Conservation (phyloP, 202 grass and related monocot genomes). For the Sporobolus alterniflorus region DNA sequence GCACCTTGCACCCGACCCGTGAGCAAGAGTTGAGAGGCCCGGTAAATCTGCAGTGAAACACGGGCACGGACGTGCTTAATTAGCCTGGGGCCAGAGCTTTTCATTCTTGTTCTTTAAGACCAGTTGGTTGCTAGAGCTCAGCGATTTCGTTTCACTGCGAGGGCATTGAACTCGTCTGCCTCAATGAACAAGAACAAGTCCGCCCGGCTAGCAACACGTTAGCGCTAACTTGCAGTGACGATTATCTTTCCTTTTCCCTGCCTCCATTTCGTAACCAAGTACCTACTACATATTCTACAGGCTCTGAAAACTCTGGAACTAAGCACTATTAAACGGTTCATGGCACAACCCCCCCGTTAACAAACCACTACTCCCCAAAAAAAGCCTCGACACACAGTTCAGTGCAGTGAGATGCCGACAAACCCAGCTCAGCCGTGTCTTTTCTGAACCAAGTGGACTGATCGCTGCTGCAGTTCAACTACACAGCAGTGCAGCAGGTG, state of each 20-base stretch:
- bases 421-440: neutral
- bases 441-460: constrained; percentile 18
- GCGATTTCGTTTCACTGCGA: neutral
- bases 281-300: neutral
- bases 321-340: constrained; percentile 10
- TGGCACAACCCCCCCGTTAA: neutral
- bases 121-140: neutral
- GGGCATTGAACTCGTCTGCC: neutral
- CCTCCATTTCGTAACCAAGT: no score
- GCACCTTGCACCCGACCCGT: no score
- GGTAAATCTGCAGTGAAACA: constrained; percentile 7
- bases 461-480: neutral
- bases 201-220: neutral
- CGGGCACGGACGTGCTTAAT: neutral
- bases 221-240: neutral
- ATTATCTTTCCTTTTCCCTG: no score
- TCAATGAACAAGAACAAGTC: no score
- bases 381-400: neutral
- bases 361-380: neutral
- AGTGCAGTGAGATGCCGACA: neutral
- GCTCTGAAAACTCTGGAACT: neutral
- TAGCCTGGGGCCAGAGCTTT: neutral
- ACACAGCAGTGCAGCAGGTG: neutral
- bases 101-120: neutral
- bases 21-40: no score